Percentiles rank a stretch among this genome's conserved stretches.
Conservation (phyloP, 2,329 filamentous ascomycete genomes). For the Sporothrix pallida region DNA sequence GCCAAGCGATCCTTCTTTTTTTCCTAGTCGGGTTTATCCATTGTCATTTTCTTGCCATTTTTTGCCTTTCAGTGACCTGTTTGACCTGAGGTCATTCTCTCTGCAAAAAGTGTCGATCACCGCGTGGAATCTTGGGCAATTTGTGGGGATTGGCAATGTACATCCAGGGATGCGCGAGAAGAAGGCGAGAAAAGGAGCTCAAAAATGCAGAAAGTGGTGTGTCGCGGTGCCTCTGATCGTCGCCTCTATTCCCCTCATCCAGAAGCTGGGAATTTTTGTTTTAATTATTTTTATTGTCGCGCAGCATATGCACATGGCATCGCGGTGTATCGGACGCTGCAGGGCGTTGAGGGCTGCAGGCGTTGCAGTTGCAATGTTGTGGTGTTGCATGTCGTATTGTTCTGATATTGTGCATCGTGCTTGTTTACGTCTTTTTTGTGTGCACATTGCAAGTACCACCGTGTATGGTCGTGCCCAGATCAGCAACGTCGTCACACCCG, state of each 20-base stretch:
- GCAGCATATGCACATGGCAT: slow-evolving; percentile 12
- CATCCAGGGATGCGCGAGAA: not conserved
- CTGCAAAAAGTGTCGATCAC: slow-evolving; percentile 17
- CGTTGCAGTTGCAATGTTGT: not conserved
- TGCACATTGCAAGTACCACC: not conserved
- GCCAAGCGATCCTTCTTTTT: slow-evolving; percentile 3
- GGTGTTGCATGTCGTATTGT: not conserved
- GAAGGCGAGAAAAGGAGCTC: not conserved
- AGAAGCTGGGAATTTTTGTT: not conserved
- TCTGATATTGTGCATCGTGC: not conserved
- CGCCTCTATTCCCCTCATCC: not conserved
- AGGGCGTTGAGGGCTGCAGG: not conserved
- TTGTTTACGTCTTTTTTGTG: not conserved
- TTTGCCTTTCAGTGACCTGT: slow-evolving; percentile 1
- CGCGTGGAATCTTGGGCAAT: slow-evolving; percentile 21
- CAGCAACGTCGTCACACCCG: slow-evolving; percentile 12
- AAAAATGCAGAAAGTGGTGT: not conserved
- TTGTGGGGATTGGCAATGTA: slow-evolving; percentile 15
- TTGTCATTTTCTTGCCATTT: not conserved
- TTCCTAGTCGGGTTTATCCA: not conserved
- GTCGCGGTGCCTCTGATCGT: not conserved
- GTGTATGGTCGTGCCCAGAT: not conserved
- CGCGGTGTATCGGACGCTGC: slow-evolving; percentile 23
- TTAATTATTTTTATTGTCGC: not conserved
- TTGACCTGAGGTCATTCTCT: slow-evolving; percentile 1